Evolutionary conservation across 1,284 basidiomycete species (phyloP).

Genomic region (Cutaneotrichosporon daszewskae): DNA sequence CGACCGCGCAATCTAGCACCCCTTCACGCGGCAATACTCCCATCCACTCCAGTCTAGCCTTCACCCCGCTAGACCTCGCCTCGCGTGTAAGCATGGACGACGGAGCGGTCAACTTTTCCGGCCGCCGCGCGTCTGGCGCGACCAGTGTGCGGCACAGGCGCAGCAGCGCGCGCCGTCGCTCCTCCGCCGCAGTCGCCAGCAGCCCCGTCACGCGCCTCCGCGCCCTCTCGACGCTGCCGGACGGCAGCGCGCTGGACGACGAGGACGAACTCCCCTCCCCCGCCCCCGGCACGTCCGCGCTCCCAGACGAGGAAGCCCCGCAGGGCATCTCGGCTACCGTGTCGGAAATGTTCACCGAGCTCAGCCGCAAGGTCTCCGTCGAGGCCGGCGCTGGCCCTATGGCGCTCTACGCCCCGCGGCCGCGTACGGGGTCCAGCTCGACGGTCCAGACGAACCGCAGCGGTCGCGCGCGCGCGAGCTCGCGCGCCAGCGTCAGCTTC

Average conservation of each 20-base stretch:
- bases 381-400: slow-evolving; percentile 11
- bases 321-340: too few species aligned
- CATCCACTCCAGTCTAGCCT: not conserved
- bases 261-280: too few species aligned
- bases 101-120: not conserved
- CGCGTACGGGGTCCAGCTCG: slow-evolving; percentile 8
- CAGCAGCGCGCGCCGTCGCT: not conserved
- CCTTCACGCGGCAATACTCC: not conserved
- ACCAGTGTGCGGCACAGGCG: not conserved
- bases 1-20: not conserved
- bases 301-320: too few species aligned
- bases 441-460: slow-evolving; percentile 2
- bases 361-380: slow-evolving; percentile 9
- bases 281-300: too few species aligned
- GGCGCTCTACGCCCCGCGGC: slow-evolving; percentile 8
- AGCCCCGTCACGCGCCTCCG: not conserved
- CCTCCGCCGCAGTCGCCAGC: not conserved
- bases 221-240: not conserved
- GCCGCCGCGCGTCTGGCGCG: slow-evolving; percentile 2
- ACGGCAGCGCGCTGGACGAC: not conserved
- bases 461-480: not conserved
- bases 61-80: not conserved
- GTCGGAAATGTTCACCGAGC: slow-evolving; percentile 13
- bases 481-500: slow-evolving; percentile 1
- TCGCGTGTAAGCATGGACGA: not conserved